Evolutionary conservation across 805 yeast species (phyloP), one percentile per base, ranked within the genome.

Genomic region (Wickerhamiella bombiphila): DNA sequence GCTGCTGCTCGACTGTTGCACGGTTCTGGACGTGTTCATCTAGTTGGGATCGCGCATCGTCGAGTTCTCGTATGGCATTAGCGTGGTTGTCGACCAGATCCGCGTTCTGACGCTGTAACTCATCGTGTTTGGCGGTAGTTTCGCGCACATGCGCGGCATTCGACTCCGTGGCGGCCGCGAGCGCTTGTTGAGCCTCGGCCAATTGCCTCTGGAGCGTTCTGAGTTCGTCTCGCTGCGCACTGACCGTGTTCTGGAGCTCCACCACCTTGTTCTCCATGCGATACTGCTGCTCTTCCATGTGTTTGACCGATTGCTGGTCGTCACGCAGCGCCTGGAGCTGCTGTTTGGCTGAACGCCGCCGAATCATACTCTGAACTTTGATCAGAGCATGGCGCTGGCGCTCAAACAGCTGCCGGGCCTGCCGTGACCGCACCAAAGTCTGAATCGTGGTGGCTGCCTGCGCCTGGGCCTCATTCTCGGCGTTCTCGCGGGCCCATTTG

Each of bases 211-310:
- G 31, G 25, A 40, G 36, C 11, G 29, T n/a, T 35, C 36, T 70
- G 62, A 83, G 95, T 47, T 74, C 80, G 19, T 80, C 76, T 56
- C 82, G 80, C 26, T 74, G 61, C 0, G 94, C 73, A 43, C 88
- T 66, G 9, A 78, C 70, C 16, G 40, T 37, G 53, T 88, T 93
- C 3, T 96, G 88, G 49, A 91, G 71, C 59, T 86, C 93, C 47
- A 91, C 85, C n/a, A 93, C 96, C 66, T 93, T 91, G 60, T 91
- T 91, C 59, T 91, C 99, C 52, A 93, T 70, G 56, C 80, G 74
- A 61, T 83, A 91, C 51, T 93, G 85, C 29, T 82, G 93, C 57
- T 88, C 94, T 34, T 46, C 50, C 59, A 82, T 74, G 54, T 79
- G 93, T 55, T 78, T 77, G 32, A 83, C 93, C 13, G 94, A 82